phyloP scores from a whole-genome alignment of 2,329 filamentous ascomycete species.

The Neofusicoccum sp. region DNA sequence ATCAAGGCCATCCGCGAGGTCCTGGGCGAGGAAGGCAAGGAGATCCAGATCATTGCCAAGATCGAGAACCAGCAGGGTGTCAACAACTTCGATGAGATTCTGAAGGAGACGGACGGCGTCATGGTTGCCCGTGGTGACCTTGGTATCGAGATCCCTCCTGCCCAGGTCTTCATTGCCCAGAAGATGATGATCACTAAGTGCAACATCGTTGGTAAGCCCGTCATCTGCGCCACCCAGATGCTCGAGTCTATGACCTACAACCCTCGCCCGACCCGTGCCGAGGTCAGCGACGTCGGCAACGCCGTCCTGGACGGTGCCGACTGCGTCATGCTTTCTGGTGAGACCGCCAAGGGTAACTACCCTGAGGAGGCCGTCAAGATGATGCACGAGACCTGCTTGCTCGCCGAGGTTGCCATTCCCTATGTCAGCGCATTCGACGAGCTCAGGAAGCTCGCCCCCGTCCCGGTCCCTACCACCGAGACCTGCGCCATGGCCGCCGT shows the following conservation, averaged over 20 bases:
- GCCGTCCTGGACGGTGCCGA: constrained; percentile 96
- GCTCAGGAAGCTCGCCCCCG: constrained; percentile 76
- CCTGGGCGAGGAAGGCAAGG: constrained; percentile 84
- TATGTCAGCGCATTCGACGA: constrained; percentile 98
- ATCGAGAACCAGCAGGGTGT: constrained; percentile 99
- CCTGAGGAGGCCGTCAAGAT: constrained; percentile 87
- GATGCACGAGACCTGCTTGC: constrained; percentile 97
- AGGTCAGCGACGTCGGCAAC: constrained; percentile 98
- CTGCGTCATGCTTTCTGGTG: constrained; percentile 99
- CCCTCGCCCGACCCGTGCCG: constrained; percentile 93
- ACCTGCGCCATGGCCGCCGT: constrained; percentile 97
- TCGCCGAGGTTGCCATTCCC: constrained; percentile 95
- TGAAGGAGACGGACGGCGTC: constrained; percentile 94
- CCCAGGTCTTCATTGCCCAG: constrained; percentile 98
- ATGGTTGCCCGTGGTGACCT: constrained; percentile 99
- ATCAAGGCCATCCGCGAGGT: constrained; percentile 90
- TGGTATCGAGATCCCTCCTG: constrained; percentile 97
- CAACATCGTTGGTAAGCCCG: constrained; percentile 98
- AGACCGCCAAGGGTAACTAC: constrained; percentile 98
- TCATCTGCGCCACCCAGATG: constrained; percentile 99
- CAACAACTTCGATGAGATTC: constrained; percentile 98
- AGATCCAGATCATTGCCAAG: constrained; percentile 99
- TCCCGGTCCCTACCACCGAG: constrained; percentile 85
- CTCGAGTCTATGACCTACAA: constrained; percentile 99
- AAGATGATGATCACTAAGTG: constrained; percentile 99